Conservation (phyloP, 305 asterid species). For the Rubia occidens region DNA sequence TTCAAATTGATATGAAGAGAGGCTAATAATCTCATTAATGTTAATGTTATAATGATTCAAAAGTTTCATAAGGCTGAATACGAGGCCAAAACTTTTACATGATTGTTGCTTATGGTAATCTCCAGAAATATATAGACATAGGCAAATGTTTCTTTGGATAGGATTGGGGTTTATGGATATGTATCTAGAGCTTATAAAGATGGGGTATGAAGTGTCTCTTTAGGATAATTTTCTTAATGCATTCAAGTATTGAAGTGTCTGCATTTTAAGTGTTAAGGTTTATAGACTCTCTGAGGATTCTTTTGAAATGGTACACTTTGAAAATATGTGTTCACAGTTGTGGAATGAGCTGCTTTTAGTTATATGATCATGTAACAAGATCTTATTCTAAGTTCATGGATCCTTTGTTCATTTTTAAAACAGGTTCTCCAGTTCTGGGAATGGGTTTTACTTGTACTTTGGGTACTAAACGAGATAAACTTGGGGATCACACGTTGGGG, state of each 20-base stretch:
- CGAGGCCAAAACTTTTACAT: neutral
- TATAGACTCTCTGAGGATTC: neutral
- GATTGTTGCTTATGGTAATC: neutral
- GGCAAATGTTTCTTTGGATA: neutral
- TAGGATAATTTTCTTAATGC: neutral
- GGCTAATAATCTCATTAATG: conserved; percentile 1
- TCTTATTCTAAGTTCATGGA: neutral
- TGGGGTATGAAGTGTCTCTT: neutral
- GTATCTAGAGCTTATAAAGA: no score
- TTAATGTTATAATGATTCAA: neutral
- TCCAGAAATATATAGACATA: neutral
- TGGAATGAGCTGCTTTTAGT: conserved; percentile 6
- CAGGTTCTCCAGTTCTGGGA: conserved; percentile 71
- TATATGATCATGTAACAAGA: neutral
- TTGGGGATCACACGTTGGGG: conserved; percentile 72
- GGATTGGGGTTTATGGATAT: neutral
- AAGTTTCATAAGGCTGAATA: neutral
- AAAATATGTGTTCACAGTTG: neutral
- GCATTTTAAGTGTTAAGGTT: neutral
- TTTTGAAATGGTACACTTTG: neutral
- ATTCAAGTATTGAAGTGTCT: no score
- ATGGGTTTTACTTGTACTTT: conserved; percentile 86
- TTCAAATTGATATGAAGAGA: neutral
- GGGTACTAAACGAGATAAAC: conserved; percentile 62
- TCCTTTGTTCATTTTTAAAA: conserved; percentile 11